Evolutionary conservation across 371 early-diverging fungal species (phyloP).

Genomic region (Sanchytrium tribonematis): DNA sequence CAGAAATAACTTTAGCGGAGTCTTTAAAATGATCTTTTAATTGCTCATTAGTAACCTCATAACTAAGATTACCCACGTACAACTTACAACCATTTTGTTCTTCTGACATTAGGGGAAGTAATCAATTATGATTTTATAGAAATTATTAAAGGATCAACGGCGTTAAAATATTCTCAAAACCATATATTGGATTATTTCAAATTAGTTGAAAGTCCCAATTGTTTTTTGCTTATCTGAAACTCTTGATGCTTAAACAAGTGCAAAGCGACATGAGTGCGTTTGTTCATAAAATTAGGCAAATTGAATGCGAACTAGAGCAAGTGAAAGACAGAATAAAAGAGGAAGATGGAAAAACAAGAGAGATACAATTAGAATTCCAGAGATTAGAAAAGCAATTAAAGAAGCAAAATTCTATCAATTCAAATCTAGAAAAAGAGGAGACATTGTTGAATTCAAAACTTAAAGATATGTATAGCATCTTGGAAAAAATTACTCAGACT

Average conservation of each 20-base stretch:
- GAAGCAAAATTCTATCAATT: not conserved
- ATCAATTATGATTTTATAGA: too few species aligned
- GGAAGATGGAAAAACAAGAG: not conserved
- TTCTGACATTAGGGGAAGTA: too few species aligned
- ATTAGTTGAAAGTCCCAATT: not conserved
- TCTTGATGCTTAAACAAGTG: not conserved
- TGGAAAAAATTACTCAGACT: not conserved
- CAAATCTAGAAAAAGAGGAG: not conserved
- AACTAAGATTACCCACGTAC: not conserved
- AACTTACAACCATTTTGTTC: too few species aligned
- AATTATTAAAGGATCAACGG: too few species aligned
- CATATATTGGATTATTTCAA: not conserved
- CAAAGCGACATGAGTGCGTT: not conserved
- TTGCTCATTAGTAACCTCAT: not conserved
- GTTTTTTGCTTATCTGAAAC: not conserved
- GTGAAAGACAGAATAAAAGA: not conserved
- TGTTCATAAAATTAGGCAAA: not conserved
- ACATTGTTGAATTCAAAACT: not conserved
- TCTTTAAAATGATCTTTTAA: not conserved
- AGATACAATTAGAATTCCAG: not conserved
- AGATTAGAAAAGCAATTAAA: not conserved
- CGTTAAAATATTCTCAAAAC: not conserved
- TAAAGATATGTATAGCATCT: not conserved
- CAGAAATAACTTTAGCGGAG: not conserved
- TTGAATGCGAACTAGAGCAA: not conserved